These are phyloP conservation scores for Apiospora aurea DNA, from an alignment of 2,329 filamentous ascomycete genomes.

Conservation along the genomic window DNA sequence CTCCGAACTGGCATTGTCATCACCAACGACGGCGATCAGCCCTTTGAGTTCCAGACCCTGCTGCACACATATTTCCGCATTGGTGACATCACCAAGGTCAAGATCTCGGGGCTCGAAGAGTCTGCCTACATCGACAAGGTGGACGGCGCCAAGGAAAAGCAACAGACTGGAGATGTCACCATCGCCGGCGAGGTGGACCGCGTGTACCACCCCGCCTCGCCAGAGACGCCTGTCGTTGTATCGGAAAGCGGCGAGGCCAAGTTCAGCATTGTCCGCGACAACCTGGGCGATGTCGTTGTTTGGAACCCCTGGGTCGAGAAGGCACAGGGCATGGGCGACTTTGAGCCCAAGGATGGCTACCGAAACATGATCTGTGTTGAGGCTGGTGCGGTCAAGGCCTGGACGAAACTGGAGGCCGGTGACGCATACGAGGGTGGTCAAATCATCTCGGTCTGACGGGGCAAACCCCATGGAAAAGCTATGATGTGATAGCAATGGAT, in stretches of 20 bases:
- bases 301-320: conserved; percentile 98
- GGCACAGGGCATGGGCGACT: conserved; percentile 82
- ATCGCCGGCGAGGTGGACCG: conserved; percentile 86
- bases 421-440: conserved; percentile 70
- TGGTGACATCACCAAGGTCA: conserved; percentile 79
- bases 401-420: conserved; percentile 85
- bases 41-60: conserved; percentile 91
- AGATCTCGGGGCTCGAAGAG: conserved; percentile 77
- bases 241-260: conserved; percentile 67
- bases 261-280: conserved; percentile 82
- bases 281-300: conserved; percentile 85
- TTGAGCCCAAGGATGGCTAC: conserved; percentile 87
- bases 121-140: conserved; percentile 87
- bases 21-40: conserved; percentile 81
- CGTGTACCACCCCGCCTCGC: conserved; percentile 77
- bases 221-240: conserved; percentile 65
- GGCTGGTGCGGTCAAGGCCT: conserved; percentile 81
- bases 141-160: conserved; percentile 67
- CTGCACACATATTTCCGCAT: conserved; percentile 90
- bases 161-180: conserved; percentile 67
- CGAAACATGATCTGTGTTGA: conserved; percentile 96
- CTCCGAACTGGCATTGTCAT: conserved; percentile 85
- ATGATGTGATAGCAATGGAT: not conserved
- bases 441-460: conserved; percentile 52
- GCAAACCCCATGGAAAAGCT: not conserved